Evolutionary conservation across 2,329 filamentous ascomycete species (phyloP).

Genomic region (Ophiostoma sp.): DNA sequence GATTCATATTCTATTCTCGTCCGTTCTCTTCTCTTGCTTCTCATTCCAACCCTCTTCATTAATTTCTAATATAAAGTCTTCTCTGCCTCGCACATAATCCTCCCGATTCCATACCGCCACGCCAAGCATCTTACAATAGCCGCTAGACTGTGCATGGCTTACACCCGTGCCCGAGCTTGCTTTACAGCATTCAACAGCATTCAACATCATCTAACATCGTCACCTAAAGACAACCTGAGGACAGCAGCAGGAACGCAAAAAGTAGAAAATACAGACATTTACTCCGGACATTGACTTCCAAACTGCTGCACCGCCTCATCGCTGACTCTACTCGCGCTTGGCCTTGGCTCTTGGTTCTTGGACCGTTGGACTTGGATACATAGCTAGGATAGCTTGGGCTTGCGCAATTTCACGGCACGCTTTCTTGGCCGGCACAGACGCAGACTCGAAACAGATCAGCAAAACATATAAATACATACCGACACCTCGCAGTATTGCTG

Average conservation of each 20-base stretch:
- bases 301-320: neutral
- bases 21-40: neutral
- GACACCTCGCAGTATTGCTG: neutral
- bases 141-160: constrained; percentile 15
- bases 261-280: neutral
- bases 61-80: neutral
- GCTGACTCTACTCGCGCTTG: constrained; percentile 13
- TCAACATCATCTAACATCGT: neutral
- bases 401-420: neutral
- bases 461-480: neutral
- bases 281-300: neutral
- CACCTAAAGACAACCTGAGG: neutral
- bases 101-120: neutral
- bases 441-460: neutral
- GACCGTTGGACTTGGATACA: constrained; percentile 9
- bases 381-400: neutral
- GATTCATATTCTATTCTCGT: neutral
- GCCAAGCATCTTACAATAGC: neutral
- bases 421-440: constrained; percentile 8
- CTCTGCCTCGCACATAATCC: constrained; percentile 5
- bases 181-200: neutral
- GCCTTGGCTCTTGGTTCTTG: constrained; percentile 10
- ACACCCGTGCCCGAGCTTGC: constrained; percentile 10
- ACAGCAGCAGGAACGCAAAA: neutral
- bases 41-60: neutral